Base-by-base conservation (phyloP, 2,329 filamentous ascomycete species). In the Pseudogymnoascus destructans region DNA sequence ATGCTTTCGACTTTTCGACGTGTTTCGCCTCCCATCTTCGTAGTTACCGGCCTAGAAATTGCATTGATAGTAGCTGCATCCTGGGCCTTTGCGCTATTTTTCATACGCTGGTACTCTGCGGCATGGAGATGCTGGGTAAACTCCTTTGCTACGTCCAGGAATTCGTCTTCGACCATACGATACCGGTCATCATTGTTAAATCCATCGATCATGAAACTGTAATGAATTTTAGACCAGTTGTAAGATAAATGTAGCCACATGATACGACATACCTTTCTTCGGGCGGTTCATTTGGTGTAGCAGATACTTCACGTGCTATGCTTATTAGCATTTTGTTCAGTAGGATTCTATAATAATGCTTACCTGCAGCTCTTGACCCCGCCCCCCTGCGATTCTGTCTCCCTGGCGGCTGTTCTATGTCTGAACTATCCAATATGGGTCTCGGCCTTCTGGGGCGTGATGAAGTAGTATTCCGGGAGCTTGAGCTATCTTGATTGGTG, bases 141-240 rank as follows among this genome's bases (percentile, higher is more conserved):
- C 2, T 75, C 73, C 57, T 81, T 79, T 0, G 87, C 87, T 0
- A 82, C 79, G 13, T 78, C 73, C 17, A 85, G 72, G 62, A 93
- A 81, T 64, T 92, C 87, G 65, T 93, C 88, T 69, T 92, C 88
- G 0, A 93, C 88, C 85, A 92, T 91, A 65, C 87, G 84, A 70
- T 81, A 92, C 58, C 72, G 73, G 67, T 91, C 86, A 68, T 93
- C 88, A n/a, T 77, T 70, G 3, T 78, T 74, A n/a, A 79, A 69
- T 2, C 82, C 84, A 52, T 81, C 75, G 2, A 75, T 73, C 85
- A 92, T 90, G 46, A 52, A 52, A 19, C 46, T 52, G 3, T 30
- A 11, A 8, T n/a, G 7, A 2, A 10, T 9, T 25, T 46, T 49
- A 49, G 42, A 9, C 21, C 42, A 15, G 3, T 49, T 27, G 5